Percentiles rank a stretch among this genome's conserved stretches.
Conservation (phyloP, 257 asterid genomes). For the Nicotiana noctiflora region DNA sequence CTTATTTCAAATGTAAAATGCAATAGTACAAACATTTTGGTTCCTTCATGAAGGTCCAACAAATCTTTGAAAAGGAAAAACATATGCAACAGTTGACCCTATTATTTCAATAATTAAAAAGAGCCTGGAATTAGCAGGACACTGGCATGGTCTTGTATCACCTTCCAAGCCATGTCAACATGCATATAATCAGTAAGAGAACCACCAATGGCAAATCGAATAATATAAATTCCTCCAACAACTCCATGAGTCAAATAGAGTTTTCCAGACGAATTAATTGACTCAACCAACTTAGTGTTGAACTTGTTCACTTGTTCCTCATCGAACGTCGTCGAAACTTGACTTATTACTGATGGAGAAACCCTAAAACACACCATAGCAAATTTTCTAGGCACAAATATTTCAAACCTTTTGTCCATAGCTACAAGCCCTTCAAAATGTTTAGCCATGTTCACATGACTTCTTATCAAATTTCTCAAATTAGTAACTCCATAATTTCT, state of each 20-base stretch:
- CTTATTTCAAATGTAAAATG: too few species aligned
- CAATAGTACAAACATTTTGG: too few species aligned
- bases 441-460: conserved; percentile 64
- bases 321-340: conserved; percentile 8
- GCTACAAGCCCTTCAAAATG: conserved; percentile 55
- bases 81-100: too few species aligned
- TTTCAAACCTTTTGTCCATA: conserved; percentile 66
- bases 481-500: conserved; percentile 63
- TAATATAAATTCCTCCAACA: conserved; percentile 51
- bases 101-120: neutral
- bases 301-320: conserved; percentile 43
- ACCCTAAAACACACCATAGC: conserved; percentile 66
- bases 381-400: conserved; percentile 65
- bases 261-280: conserved; percentile 50
- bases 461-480: conserved; percentile 43
- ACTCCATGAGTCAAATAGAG: conserved; percentile 66
- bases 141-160: conserved; percentile 54
- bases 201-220: conserved; percentile 62
- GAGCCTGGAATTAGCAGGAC: conserved; percentile 21
- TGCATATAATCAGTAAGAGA: conserved; percentile 57
- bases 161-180: conserved; percentile 58
- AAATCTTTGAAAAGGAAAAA: too few species aligned
- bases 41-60: too few species aligned
- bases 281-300: conserved; percentile 45
- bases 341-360: conserved; percentile 29